These are phyloP conservation scores for Picea engelmannii DNA, from an alignment of 83 land plant genomes.

Conservation along the genomic window DNA sequence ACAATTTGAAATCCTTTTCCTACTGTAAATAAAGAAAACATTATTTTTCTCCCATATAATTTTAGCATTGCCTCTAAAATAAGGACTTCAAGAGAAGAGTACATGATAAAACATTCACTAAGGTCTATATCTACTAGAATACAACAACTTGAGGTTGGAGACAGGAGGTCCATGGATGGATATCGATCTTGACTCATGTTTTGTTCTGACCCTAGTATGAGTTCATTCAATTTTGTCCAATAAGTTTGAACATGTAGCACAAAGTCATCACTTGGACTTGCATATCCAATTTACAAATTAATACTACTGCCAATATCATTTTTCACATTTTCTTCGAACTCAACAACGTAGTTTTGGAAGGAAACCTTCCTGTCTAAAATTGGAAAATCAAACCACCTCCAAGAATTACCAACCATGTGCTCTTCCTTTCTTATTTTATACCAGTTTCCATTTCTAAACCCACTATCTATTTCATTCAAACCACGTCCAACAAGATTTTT, in stretches of 20 bases:
- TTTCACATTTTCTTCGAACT: background rate
- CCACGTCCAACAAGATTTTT: background rate
- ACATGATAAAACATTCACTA: slow-evolving; percentile 1
- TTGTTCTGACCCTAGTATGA: background rate
- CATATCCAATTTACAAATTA: background rate
- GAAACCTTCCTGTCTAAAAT: background rate
- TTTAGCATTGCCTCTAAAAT: background rate
- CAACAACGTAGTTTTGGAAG: background rate
- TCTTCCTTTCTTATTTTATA: background rate
- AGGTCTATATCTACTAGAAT: background rate
- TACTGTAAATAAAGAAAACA: too few species aligned
- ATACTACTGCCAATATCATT: background rate
- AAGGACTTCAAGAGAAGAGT: background rate
- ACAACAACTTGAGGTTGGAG: background rate
- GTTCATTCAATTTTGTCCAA: background rate
- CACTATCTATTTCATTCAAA: slow-evolving; percentile 6
- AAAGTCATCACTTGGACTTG: background rate
- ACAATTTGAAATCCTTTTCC: too few species aligned
- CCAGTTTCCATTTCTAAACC: background rate
- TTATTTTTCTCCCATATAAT: background rate
- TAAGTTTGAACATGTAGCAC: background rate
- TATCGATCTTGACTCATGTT: background rate
- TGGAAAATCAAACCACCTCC: background rate
- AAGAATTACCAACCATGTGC: background rate
- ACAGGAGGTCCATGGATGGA: background rate